A percentile compares a stretch with the other conserved stretches of the same genome.
These are phyloP conservation scores for Claviceps quebecensis DNA, from an alignment of 2,329 filamentous ascomycete genomes.

Conservation along the genomic window DNA sequence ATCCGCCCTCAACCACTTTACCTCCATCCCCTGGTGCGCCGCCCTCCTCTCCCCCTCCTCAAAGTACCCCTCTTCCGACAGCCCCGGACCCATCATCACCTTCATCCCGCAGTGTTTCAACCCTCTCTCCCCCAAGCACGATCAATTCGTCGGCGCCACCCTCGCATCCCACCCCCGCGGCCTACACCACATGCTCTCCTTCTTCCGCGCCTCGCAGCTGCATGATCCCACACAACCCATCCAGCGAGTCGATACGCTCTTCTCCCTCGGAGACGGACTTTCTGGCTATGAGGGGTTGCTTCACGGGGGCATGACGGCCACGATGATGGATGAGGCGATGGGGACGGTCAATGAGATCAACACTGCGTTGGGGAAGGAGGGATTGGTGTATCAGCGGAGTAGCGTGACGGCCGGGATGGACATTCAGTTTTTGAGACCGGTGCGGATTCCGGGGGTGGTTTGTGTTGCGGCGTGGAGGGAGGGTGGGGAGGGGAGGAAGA, in stretches of 20 bases:
- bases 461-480: slow-evolving; percentile 19
- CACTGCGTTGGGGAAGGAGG: slow-evolving; percentile 17
- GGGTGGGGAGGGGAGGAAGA: slow-evolving; percentile 20
- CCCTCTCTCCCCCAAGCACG: slow-evolving; percentile 14
- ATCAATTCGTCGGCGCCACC: slow-evolving; percentile 21
- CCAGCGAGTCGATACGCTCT: slow-evolving; percentile 16
- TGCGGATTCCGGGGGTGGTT: slow-evolving; percentile 17
- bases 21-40: slow-evolving; percentile 22
- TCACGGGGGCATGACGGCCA: slow-evolving; percentile 23
- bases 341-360: slow-evolving; percentile 24
- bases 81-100: slow-evolving; percentile 10
- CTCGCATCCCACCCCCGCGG: slow-evolving; percentile 15
- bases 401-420: slow-evolving; percentile 22
- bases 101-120: slow-evolving; percentile 22
- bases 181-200: slow-evolving; percentile 20
- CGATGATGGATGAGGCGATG: slow-evolving; percentile 24
- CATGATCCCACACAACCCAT: slow-evolving; percentile 14
- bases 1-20: slow-evolving; percentile 18
- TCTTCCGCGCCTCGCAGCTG: slow-evolving; percentile 16
- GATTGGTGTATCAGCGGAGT: slow-evolving; percentile 13
- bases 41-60: slow-evolving; percentile 12
- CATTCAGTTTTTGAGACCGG: slow-evolving; percentile 20
- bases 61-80: neutral
- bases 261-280: slow-evolving; percentile 20
- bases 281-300: slow-evolving; percentile 19